These are phyloP conservation scores for Fraxinus dipetala DNA, from an alignment of 305 asterid species.

Conservation along the genomic window DNA sequence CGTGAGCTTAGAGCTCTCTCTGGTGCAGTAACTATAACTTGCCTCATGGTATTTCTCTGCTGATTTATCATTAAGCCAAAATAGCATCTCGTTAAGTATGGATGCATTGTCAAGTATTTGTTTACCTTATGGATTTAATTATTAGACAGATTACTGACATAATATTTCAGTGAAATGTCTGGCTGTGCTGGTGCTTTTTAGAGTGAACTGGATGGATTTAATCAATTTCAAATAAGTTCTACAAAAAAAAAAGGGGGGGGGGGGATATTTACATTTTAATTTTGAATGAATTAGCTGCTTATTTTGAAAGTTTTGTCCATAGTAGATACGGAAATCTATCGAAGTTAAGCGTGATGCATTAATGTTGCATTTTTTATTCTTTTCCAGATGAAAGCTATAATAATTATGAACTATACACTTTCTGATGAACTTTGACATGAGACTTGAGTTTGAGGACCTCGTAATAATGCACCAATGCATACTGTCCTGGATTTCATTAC, in stretches of 20 bases:
- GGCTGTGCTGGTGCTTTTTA: background rate
- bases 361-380: background rate
- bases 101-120: background rate
- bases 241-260: background rate
- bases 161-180: background rate
- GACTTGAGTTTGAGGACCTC: background rate
- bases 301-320: background rate
- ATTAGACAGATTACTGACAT: background rate
- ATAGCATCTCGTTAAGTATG: conserved; percentile 2
- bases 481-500: background rate
- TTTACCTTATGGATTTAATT: background rate
- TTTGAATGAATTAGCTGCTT: background rate
- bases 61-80: conserved; percentile 25
- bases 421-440: background rate
- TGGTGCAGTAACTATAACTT: conserved; percentile 92
- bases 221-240: background rate
- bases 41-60: conserved; percentile 76
- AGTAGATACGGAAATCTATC: background rate
- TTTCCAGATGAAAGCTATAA: background rate
- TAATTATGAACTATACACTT: background rate
- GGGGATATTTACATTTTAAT: no score
- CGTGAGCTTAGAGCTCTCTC: conserved; percentile 93
- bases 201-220: background rate
- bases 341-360: background rate
- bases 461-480: background rate